phyloP scores from a whole-genome alignment of 257 asterid species.

The Solanum appendiculatum region DNA sequence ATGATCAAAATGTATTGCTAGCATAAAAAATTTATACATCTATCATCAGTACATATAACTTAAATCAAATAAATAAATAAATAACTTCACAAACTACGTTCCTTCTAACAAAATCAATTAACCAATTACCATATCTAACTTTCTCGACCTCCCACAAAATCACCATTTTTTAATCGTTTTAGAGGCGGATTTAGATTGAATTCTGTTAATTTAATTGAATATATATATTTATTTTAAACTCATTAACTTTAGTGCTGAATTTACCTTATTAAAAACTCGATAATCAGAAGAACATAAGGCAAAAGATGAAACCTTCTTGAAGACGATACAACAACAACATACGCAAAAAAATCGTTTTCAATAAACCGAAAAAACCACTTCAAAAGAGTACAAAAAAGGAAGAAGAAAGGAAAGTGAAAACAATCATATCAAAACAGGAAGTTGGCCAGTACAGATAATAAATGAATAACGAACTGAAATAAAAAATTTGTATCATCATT shows the following conservation, averaged over 20 bases:
- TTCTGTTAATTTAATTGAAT: background rate
- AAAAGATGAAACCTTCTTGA: background rate
- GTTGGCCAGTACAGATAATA: background rate
- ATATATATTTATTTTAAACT: background rate
- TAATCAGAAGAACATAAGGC: background rate
- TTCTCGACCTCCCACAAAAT: background rate
- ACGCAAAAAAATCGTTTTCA: accelerated
- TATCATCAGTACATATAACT: background rate
- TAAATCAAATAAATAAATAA: background rate
- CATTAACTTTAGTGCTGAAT: background rate
- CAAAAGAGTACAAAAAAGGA: background rate
- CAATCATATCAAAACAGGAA: background rate
- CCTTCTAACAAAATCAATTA: background rate
- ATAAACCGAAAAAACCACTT: background rate
- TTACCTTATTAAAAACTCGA: background rate
- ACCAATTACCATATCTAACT: slow-evolving; percentile 4
- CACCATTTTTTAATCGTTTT: background rate
- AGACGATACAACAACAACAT: background rate
- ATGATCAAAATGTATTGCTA: too few relatives aligned
- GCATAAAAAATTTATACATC: background rate
- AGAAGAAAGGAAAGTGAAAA: background rate
- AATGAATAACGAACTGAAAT: background rate
- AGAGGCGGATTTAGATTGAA: background rate
- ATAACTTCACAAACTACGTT: background rate
- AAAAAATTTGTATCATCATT: background rate